A percentile compares a stretch with the other conserved stretches of the same genome.
phyloP scores from a whole-genome alignment of 768 basidiomycete genomes.

The Leucocoprinus birnbaumii region DNA sequence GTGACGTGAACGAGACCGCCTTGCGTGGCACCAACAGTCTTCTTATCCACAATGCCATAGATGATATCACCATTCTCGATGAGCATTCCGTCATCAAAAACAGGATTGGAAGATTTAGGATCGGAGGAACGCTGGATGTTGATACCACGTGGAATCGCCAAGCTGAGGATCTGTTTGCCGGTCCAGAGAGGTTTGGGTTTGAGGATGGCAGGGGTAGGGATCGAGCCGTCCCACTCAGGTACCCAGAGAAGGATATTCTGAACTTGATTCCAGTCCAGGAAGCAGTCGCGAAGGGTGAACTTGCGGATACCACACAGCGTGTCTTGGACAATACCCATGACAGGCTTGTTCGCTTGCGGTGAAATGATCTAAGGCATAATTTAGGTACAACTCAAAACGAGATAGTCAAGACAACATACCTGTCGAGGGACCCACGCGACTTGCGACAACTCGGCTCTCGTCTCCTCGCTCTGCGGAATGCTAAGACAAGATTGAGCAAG shows the following conservation, averaged over 20 bases:
- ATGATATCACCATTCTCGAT: constrained; percentile 97
- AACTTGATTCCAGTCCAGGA: constrained; percentile 93
- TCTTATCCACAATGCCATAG: constrained; percentile 95
- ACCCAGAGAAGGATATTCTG: constrained; percentile 99
- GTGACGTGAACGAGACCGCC: constrained; percentile 96
- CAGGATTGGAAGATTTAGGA: constrained; percentile 74
- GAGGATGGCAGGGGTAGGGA: constrained; percentile 91
- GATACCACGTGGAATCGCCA: constrained; percentile 93
- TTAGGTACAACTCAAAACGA: background rate
- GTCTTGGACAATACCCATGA: constrained; percentile 99
- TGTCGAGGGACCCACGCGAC: constrained; percentile 98
- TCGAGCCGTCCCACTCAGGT: constrained; percentile 92
- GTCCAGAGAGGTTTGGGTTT: constrained; percentile 98
- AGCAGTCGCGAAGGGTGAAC: constrained; percentile 92
- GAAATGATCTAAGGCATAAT: constrained; percentile 78
- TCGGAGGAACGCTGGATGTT: constrained; percentile 85
- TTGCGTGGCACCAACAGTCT: constrained; percentile 95
- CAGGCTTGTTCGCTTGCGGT: constrained; percentile 98
- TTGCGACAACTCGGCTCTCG: constrained; percentile 95
- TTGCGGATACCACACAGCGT: constrained; percentile 97
- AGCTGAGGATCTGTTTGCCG: constrained; percentile 92
- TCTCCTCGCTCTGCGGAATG: constrained; percentile 97
- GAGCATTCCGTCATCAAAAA: constrained; percentile 91
- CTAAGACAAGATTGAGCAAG: constrained; percentile 35
- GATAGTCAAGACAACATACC: constrained; percentile 40